Base-by-base conservation (phyloP, 176 grass and related monocot species). In the Paspalum vaginatum region DNA sequence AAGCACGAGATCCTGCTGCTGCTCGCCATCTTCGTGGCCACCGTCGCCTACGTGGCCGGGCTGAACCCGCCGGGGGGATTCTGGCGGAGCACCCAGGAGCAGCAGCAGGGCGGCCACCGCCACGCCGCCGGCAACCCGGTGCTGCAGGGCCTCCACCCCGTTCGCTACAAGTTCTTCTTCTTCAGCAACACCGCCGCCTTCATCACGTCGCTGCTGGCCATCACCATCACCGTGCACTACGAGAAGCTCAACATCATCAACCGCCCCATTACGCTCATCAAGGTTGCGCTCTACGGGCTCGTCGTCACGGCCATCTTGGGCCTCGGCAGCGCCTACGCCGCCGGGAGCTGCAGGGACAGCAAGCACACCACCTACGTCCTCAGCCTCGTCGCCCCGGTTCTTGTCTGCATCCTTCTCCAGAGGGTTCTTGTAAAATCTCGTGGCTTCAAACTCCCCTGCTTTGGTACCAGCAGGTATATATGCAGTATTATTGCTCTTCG, bases 61-160 rank as follows among this genome's bases (percentile, higher is more conserved):
- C 66, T 86, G n/a, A 63, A 45, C 56, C 84, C 43, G 0, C 84
- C 63, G 0, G 74, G 83, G 17, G 73, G 73, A 3, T 76, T 76
- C 55, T 60, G 73, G 73, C 12, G 40, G 14, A 15, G 6, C 72
- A 58, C 32, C 32, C 32, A 32, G 32, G 2, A 32, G 32, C 11
- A 11, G 11, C 42, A 43, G 7, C 42, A 44, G 40, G 54, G 43
- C 1, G 39, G 39, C n/a, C 38, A 59, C 53, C 74, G 1, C n/a
- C n/a, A n/a, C 15, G 13, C 14, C 6, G 39, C 56, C 20, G 41
- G 72, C n/a, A 20, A 58, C 2, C 72, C 54, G 3, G 14, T 75
- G 7, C 54, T 75, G 54, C 72, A 25, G 54, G n/a, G 8, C 12
- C 54, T 8, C 11, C 38, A 59, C 7, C 45, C 45, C 0, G 10